These are phyloP conservation scores for Candida piceae DNA, from an alignment of 805 yeast genomes.

Conservation along the genomic window DNA sequence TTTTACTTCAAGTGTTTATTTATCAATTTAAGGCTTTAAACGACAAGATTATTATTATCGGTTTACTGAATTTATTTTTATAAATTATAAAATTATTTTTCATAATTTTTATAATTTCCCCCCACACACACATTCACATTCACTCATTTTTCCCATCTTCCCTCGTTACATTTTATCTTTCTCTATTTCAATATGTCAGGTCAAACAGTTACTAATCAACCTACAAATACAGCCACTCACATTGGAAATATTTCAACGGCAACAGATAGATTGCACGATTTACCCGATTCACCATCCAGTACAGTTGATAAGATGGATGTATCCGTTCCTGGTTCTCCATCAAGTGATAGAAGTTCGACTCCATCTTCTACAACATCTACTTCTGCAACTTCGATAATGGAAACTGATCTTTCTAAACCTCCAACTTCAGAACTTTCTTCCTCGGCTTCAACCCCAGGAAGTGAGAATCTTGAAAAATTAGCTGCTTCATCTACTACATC, in stretches of 20 bases:
- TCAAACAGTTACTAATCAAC: slow-evolving; percentile 7
- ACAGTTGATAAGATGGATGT: slow-evolving; percentile 7
- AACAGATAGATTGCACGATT: not conserved
- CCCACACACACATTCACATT: too few species aligned
- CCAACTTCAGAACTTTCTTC: not conserved
- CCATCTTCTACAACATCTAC: slow-evolving; percentile 38
- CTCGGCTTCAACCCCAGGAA: slow-evolving; percentile 1
- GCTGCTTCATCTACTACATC: too few species aligned
- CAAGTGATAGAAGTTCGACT: slow-evolving; percentile 33
- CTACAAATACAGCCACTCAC: slow-evolving; percentile 4
- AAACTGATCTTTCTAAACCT: slow-evolving; percentile 14
- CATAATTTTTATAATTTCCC: too few species aligned
- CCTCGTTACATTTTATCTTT: not conserved
- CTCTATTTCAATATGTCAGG: slow-evolving; percentile 3
- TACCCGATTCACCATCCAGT: slow-evolving; percentile 5
- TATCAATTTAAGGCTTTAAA: slow-evolving; percentile 14
- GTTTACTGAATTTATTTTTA: slow-evolving; percentile 9
- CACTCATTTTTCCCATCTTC: too few species aligned
- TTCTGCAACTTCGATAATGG: slow-evolving; percentile 26
- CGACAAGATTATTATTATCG: slow-evolving; percentile 22
- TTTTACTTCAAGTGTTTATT: slow-evolving; percentile 1
- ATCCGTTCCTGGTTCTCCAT: slow-evolving; percentile 27
- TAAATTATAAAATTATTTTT: too few species aligned
- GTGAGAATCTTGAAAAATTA: too few species aligned
- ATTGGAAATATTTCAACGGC: not conserved